Conservation (phyloP, 1,139 yeast species). For the Keqinozyma sinolaborantium region DNA sequence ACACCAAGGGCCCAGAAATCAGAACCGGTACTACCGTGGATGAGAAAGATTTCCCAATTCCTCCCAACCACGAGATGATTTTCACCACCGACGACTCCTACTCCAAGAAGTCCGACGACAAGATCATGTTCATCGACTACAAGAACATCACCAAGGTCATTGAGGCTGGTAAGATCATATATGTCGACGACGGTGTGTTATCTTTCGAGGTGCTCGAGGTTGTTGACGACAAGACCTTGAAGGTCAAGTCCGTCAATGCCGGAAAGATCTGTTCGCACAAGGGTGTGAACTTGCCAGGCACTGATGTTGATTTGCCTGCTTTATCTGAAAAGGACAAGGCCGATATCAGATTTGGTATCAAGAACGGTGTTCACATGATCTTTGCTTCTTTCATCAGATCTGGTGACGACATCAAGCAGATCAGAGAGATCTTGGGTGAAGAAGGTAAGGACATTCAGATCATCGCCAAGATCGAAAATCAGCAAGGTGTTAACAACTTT, state of each 20-base stretch:
- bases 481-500: conserved; percentile 99
- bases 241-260: conserved; percentile 85
- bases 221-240: conserved; percentile 73
- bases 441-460: conserved; percentile 95
- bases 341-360: conserved; percentile 92
- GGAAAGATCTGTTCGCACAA: conserved; percentile 96
- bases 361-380: conserved; percentile 95
- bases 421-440: conserved; percentile 93
- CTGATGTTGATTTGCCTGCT: conserved; percentile 98
- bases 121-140: conserved; percentile 87
- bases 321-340: conserved; percentile 92
- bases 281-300: conserved; percentile 99
- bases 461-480: conserved; percentile 96
- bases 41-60: conserved; percentile 76
- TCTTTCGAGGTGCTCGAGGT: conserved; percentile 89
- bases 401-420: conserved; percentile 83
- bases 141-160: conserved; percentile 94
- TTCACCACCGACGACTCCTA: conserved; percentile 88
- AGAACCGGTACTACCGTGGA: conserved; percentile 93
- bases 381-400: conserved; percentile 98
- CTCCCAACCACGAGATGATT: conserved; percentile 84
- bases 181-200: conserved; percentile 95
- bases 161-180: conserved; percentile 81
- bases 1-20: conserved; percentile 99
- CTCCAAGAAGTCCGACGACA: conserved; percentile 68